Conservation (phyloP, 2,329 filamentous ascomycete genomes). For the Penicillium sp. region DNA sequence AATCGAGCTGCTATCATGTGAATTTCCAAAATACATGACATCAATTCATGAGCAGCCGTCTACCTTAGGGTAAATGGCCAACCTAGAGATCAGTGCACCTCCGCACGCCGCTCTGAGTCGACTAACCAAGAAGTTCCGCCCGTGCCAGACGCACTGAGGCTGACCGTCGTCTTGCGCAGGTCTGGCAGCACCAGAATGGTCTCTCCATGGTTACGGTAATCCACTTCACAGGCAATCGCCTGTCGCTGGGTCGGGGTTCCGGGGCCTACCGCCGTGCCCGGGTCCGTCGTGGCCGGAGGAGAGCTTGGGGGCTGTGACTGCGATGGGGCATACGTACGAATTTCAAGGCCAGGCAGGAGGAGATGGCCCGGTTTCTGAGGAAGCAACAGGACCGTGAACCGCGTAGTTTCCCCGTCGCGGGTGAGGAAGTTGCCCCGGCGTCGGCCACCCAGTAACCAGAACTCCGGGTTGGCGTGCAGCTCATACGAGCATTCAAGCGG, state of each 20-base stretch:
- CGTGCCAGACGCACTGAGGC: constrained; percentile 67
- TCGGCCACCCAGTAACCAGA: constrained; percentile 84
- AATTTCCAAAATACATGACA: background rate
- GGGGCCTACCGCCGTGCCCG: constrained; percentile 11
- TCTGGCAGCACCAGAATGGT: constrained; percentile 75
- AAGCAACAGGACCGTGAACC: constrained; percentile 74
- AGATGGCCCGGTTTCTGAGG: constrained; percentile 78
- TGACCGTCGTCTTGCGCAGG: constrained; percentile 72
- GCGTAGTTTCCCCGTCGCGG: constrained; percentile 50
- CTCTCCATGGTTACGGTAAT: constrained; percentile 78
- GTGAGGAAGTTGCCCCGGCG: constrained; percentile 74
- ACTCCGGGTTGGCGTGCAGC: constrained; percentile 71
- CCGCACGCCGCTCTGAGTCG: constrained; percentile 58
- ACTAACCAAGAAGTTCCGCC: constrained; percentile 68
- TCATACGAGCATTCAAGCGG: constrained; percentile 82
- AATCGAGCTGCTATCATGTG: background rate
- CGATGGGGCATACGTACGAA: constrained; percentile 64
- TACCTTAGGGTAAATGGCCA: background rate
- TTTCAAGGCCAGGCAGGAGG: constrained; percentile 78
- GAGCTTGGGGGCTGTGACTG: constrained; percentile 28
- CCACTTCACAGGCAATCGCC: constrained; percentile 70
- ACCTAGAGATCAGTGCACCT: constrained; percentile 17
- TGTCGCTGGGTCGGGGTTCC: constrained; percentile 32
- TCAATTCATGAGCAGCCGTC: background rate
- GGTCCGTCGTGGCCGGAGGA: constrained; percentile 20